phyloP scores from a whole-genome alignment of 192 early-diverging fungal genomes.

The Entrophospora sp. region DNA sequence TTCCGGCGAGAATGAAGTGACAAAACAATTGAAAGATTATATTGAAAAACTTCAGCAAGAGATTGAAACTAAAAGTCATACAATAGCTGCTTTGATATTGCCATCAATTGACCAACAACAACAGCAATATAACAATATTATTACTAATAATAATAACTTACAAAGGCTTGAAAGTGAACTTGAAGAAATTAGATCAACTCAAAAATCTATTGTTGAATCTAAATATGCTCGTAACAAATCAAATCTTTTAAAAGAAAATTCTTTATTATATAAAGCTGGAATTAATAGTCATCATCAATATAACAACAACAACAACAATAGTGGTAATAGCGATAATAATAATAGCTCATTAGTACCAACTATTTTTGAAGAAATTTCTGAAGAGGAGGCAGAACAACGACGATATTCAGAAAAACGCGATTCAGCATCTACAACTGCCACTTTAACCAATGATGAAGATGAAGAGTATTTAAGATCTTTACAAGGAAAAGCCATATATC shows the following conservation, averaged over 20 bases:
- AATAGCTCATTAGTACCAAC: too few species aligned
- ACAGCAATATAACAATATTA: not conserved
- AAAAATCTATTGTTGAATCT: not conserved
- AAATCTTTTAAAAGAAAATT: too few species aligned
- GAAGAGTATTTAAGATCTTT: not conserved
- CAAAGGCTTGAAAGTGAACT: not conserved
- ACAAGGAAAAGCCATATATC: not conserved
- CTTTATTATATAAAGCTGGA: too few species aligned
- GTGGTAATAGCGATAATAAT: too few species aligned
- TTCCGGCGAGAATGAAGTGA: not conserved
- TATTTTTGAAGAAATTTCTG: too few species aligned
- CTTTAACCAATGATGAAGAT: not conserved
- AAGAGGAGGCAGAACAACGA: too few species aligned
- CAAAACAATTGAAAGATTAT: not conserved
- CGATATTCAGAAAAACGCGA: too few species aligned
- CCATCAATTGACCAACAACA: not conserved
- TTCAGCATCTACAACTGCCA: too few species aligned
- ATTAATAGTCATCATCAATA: too few species aligned
- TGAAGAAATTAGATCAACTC: too few species aligned
- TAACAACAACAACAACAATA: too few species aligned
- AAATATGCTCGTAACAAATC: not conserved
- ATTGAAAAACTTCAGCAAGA: not conserved
- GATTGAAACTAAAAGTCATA: constrained; percentile 2
- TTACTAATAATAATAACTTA: not conserved
- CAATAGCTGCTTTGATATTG: not conserved